Evolutionary conservation across 208 protist genomes (phyloP).

Genomic region (Crithidia thermophila): DNA sequence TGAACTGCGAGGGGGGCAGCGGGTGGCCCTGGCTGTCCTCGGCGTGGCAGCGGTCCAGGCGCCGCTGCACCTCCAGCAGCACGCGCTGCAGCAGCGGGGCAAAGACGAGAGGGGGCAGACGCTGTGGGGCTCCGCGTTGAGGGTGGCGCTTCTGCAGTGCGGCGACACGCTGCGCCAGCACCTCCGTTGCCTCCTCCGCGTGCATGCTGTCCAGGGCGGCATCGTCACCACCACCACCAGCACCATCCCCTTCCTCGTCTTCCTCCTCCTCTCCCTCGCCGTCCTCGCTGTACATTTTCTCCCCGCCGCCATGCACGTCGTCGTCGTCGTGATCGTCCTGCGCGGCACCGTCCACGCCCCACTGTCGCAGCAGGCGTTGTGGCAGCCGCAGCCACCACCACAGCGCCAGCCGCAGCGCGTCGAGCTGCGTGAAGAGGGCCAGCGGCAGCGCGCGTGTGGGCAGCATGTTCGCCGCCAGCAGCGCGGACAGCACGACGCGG

Average conservation of each 20-base stretch:
- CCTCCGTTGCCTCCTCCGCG: conserved; percentile 19
- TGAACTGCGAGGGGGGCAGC: conserved; percentile 44
- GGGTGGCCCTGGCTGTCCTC: conserved; percentile 27
- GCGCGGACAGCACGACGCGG: conserved; percentile 20
- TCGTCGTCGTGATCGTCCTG: conserved; percentile 17
- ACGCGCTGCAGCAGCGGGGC: conserved; percentile 54
- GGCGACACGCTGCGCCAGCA: conserved; percentile 16
- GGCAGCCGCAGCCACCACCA: conserved; percentile 71
- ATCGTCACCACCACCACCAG: conserved; percentile 20
- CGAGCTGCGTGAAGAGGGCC: conserved; percentile 25
- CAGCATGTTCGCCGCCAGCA: conserved; percentile 54
- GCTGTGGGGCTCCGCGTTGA: background rate
- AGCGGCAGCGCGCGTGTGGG: conserved; percentile 48
- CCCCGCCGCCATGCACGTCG: background rate
- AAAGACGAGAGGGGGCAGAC: conserved; percentile 42
- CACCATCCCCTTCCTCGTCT: conserved; percentile 18
- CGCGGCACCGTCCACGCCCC: conserved; percentile 35
- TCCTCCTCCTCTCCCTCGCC: conserved; percentile 26
- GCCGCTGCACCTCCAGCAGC: conserved; percentile 75
- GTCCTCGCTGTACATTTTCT: conserved; percentile 9
- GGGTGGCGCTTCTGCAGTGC: background rate
- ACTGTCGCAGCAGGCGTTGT: conserved; percentile 36
- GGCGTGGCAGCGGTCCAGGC: conserved; percentile 33
- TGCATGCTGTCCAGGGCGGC: conserved; percentile 17
- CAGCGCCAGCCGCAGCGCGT: conserved; percentile 57